Evolutionary conservation across 2,329 filamentous ascomycete species (phyloP).

Genomic region (Fusarium abutilonis): DNA sequence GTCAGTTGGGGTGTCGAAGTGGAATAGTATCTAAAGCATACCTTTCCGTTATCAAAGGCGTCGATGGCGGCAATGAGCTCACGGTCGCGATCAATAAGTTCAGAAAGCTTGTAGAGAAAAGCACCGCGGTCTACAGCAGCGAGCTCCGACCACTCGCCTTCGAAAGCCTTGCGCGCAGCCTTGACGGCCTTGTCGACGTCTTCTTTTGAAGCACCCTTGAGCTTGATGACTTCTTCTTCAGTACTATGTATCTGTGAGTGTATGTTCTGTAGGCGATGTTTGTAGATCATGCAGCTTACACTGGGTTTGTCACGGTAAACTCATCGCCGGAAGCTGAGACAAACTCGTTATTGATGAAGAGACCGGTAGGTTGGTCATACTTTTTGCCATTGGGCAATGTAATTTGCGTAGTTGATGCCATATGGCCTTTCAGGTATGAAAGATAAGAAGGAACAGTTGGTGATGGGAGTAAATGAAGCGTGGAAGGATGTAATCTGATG

Average conservation of each 20-base stretch:
- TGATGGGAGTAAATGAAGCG: not conserved
- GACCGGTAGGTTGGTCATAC: constrained; percentile 52
- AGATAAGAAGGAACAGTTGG: not conserved
- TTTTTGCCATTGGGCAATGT: constrained; percentile 44
- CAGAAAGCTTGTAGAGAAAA: constrained; percentile 38
- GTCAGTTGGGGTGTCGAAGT: not conserved
- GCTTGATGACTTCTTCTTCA: constrained; percentile 37
- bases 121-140: constrained; percentile 36
- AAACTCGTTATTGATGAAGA: constrained; percentile 46
- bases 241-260: constrained; percentile 14
- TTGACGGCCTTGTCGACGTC: constrained; percentile 39
- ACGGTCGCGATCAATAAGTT: constrained; percentile 40
- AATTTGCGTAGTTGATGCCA: constrained; percentile 35
- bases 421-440: not conserved
- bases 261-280: no score
- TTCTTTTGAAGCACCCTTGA: constrained; percentile 35
- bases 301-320: constrained; percentile 38
- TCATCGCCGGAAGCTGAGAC: constrained; percentile 38
- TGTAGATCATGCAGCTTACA: constrained; percentile 6
- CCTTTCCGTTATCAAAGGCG: constrained; percentile 42
- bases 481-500: not conserved
- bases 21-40: not conserved
- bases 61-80: constrained; percentile 42
- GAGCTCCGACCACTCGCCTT: constrained; percentile 41
- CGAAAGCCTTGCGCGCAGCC: constrained; percentile 39